Base-by-base conservation (phyloP, 768 basidiomycete genomes). In the Suillus tomentosus region DNA sequence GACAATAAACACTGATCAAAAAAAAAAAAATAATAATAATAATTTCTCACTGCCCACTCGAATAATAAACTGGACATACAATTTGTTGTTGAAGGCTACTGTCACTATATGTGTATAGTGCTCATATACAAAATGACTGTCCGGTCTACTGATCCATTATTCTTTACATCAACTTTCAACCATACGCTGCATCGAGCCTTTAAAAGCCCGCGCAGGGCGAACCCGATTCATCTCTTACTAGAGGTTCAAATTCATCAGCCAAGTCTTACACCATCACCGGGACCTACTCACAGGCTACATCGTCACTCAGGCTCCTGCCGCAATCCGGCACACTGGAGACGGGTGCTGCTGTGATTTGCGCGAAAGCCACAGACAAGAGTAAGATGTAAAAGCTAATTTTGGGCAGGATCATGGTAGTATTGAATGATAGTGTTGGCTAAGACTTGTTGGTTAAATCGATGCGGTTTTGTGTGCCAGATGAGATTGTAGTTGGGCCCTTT, bases 221-320 rank as follows among this genome's bases (percentile, higher is more conserved):
- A 6, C 1, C 31, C 31, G 6, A 0, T 31, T 31, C 5, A 11
- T 2, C n/a, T 5, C n/a, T n/a, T 47, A 3, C 45, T 48, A 24
- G n/a, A 48, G 13, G 47, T 14, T 22, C 11, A 22, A 48, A 13
- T 48, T 48, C 11, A 48, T 22, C n/a, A 48, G 47, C 22, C 47
- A 48, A 22, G 22, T 14, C 47, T 13, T 13, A 24, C 22, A 14
- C 3, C 22, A 24, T 47, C 10, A 11, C 13, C 22, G 1, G 6
- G 22, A 48, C 13, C 3, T 14, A 13, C 47, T 48, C 22, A 24
- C 6, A 24, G 6, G 0, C 3, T 11, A 22, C 22, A 3, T 48
- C 13, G 22, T 48, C 48, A 7, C 6, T 14, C 31, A 6, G 31
- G 6, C 0, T 0, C 6, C 3, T 1, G 6, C 1, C 0, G 7